Percentiles rank a stretch among this genome's conserved stretches.
Conservation (phyloP, 73 alveolate genomes). For the Uronychia setigera region DNA sequence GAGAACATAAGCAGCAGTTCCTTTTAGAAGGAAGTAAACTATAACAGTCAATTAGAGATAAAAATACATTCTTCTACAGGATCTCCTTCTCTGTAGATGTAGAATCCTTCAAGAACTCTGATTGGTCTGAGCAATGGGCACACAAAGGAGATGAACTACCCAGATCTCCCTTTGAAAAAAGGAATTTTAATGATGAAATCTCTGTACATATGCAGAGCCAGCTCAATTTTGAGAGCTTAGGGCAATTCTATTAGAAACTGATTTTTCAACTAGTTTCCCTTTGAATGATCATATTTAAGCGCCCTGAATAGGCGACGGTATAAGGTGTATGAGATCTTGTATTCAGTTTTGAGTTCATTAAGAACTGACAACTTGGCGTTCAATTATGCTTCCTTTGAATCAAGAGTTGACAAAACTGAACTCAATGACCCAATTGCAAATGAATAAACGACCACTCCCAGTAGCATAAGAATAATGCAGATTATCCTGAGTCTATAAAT, state of each 20-base stretch:
- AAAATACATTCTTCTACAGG: slow-evolving; percentile 61
- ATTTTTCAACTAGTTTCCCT: slow-evolving; percentile 8
- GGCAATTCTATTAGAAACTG: slow-evolving; percentile 50
- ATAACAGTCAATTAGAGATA: neutral
- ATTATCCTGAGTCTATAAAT: slow-evolving; percentile 45
- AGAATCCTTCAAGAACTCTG: slow-evolving; percentile 62
- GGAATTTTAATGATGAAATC: slow-evolving; percentile 20
- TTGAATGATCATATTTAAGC: slow-evolving; percentile 41
- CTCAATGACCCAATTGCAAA: slow-evolving; percentile 43
- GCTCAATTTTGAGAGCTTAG: slow-evolving; percentile 19
- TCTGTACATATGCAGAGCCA: slow-evolving; percentile 26
- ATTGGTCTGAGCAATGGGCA: slow-evolving; percentile 74
- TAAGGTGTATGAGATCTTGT: slow-evolving; percentile 17
- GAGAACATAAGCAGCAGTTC: slow-evolving; percentile 57
- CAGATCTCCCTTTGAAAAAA: slow-evolving; percentile 68
- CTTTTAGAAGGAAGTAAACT: slow-evolving; percentile 68
- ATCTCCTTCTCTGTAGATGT: slow-evolving; percentile 77
- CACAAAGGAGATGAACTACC: slow-evolving; percentile 77
- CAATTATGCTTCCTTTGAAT: slow-evolving; percentile 32
- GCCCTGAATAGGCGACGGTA: slow-evolving; percentile 28
- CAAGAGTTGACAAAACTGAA: slow-evolving; percentile 19
- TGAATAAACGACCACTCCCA: slow-evolving; percentile 57
- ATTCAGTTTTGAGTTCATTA: slow-evolving; percentile 30
- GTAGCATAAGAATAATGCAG: slow-evolving; percentile 39
- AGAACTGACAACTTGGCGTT: slow-evolving; percentile 17